These are phyloP conservation scores for Dactylellina cionopaga DNA, from an alignment of 2,329 filamentous ascomycete species.

Conservation along the genomic window DNA sequence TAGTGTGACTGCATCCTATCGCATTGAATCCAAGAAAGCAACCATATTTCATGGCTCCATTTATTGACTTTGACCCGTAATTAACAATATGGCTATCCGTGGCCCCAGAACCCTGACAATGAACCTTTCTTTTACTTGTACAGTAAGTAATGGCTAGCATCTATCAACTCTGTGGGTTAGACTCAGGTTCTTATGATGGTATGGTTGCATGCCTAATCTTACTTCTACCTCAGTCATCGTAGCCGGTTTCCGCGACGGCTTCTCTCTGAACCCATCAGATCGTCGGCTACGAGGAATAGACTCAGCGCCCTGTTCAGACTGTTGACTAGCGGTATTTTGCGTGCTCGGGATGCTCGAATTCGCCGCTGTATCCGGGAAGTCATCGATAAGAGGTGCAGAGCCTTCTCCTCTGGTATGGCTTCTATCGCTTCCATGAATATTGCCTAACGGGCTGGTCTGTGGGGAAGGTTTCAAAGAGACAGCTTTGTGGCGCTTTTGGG, in stretches of 20 bases:
- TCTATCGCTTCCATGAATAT: not conserved
- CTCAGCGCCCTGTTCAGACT: not conserved
- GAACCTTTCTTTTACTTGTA: not conserved
- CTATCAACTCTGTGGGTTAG: no score
- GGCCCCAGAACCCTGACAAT: constrained; percentile 1
- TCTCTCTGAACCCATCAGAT: no score
- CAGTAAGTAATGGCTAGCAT: constrained; percentile 4
- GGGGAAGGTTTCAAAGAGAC: no score
- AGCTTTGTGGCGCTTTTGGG: no score
- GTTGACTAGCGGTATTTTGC: constrained; percentile 9
- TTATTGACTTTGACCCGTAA: not conserved
- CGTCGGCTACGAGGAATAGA: no score
- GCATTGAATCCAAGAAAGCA: constrained; percentile 5
- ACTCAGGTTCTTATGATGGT: no score
- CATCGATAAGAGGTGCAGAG: not conserved
- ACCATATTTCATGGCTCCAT: constrained; percentile 1
- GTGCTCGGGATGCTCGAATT: constrained; percentile 5
- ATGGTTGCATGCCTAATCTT: no score
- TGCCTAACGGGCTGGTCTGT: not conserved
- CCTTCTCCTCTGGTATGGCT: not conserved
- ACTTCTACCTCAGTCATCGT: not conserved
- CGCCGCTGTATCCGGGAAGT: constrained; percentile 23
- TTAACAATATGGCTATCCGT: not conserved
- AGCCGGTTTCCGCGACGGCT: no score
- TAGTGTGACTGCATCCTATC: constrained; percentile 2